Percentiles rank a stretch among this genome's conserved stretches.
These are phyloP conservation scores for Leccinum pachyderme DNA, from an alignment of 1,284 basidiomycete genomes.

Conservation along the genomic window DNA sequence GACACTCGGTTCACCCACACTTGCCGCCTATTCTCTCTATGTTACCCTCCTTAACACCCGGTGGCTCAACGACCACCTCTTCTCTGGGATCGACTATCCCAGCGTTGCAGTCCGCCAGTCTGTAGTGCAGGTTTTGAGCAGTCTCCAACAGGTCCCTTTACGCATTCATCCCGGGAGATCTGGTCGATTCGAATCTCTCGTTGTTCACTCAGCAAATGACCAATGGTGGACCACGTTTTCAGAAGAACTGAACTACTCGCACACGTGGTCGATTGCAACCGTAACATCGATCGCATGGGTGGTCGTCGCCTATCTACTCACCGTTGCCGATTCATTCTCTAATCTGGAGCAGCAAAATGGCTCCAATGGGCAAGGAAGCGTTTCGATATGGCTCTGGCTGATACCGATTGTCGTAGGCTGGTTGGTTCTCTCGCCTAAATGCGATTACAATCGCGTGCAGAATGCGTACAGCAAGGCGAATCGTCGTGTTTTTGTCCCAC, in stretches of 20 bases:
- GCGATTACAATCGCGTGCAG: constrained; percentile 33
- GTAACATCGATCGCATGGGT: constrained; percentile 42
- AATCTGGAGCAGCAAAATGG: constrained; percentile 10
- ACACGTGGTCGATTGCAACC: constrained; percentile 40
- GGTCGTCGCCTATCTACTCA: constrained; percentile 42
- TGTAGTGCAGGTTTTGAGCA: constrained; percentile 24
- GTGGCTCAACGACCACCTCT: constrained; percentile 28
- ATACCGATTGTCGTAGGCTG: constrained; percentile 42
- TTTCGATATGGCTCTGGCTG: constrained; percentile 42
- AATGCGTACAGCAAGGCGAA: constrained; percentile 36
- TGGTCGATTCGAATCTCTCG: constrained; percentile 28
- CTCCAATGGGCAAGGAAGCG: constrained; percentile 38
- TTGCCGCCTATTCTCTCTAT: constrained; percentile 33
- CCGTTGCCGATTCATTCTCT: constrained; percentile 39
- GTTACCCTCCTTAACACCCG: constrained; percentile 33
- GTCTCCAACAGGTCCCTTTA: constrained; percentile 33
- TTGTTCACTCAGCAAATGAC: constrained; percentile 34
- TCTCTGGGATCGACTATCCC: constrained; percentile 21
- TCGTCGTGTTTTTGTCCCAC: constrained; percentile 6
- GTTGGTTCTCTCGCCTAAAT: constrained; percentile 43
- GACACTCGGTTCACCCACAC: constrained; percentile 34
- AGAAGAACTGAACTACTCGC: constrained; percentile 26
- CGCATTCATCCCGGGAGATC: constrained; percentile 22
- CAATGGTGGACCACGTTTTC: constrained; percentile 29
- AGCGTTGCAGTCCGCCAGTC: constrained; percentile 10